These are phyloP conservation scores for Poa pratensis DNA, from an alignment of 176 grass and related monocot species.

Conservation along the genomic window DNA sequence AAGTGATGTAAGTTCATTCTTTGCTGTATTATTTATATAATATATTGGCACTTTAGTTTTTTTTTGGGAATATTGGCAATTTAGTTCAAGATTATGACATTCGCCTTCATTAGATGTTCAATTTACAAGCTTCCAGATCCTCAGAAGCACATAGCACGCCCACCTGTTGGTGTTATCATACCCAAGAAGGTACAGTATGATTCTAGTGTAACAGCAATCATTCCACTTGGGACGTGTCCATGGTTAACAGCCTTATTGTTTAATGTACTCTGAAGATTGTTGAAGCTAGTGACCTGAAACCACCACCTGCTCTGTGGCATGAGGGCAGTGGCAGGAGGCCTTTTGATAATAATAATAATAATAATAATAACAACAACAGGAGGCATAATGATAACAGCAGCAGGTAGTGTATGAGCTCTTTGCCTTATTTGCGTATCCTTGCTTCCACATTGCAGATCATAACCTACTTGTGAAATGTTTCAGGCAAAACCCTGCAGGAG, in stretches of 20 bases:
- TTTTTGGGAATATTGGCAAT: constrained; percentile 17
- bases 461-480: constrained; percentile 39
- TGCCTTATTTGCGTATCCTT: background rate
- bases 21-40: constrained; percentile 28
- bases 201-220: constrained; percentile 17
- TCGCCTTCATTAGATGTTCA: constrained; percentile 62
- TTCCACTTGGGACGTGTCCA: constrained; percentile 7
- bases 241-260: constrained; percentile 33
- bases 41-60: constrained; percentile 21
- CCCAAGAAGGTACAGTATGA: constrained; percentile 80
- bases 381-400: constrained; percentile 62
- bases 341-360: constrained; percentile 36
- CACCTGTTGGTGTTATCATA: constrained; percentile 83
- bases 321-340: constrained; percentile 86
- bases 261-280: constrained; percentile 60
- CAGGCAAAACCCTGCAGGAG: constrained; percentile 80
- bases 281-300: constrained; percentile 84
- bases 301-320: constrained; percentile 92
- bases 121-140: constrained; percentile 94
- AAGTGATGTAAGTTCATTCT: constrained; percentile 85
- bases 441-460: constrained; percentile 1
- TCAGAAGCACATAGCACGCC: constrained; percentile 82
- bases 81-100: constrained; percentile 38
- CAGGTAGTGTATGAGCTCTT: constrained; percentile 38
- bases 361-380: constrained; percentile 49